phyloP scores from a whole-genome alignment of 2,329 filamentous ascomycete species.

The Trichoderma asperellum region DNA sequence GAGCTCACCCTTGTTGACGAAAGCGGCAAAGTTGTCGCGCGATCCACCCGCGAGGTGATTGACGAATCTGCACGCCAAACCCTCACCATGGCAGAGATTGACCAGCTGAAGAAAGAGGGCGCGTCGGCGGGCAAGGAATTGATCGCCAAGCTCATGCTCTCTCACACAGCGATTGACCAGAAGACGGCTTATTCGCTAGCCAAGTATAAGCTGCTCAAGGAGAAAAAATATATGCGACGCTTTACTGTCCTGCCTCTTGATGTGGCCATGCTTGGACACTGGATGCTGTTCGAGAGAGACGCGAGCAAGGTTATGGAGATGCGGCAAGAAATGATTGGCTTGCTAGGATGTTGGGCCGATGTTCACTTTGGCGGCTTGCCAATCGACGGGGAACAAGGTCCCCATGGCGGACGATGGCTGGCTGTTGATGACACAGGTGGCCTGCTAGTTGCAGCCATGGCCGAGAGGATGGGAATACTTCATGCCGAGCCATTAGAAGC shows the following conservation, averaged over 20 bases:
- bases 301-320: conserved; percentile 81
- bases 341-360: conserved; percentile 89
- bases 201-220: conserved; percentile 94
- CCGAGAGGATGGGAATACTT: conserved; percentile 85
- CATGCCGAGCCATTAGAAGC: conserved; percentile 49
- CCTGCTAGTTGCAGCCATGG: conserved; percentile 78
- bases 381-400: conserved; percentile 34
- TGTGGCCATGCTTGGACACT: conserved; percentile 73
- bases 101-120: conserved; percentile 73
- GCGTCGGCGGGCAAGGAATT: conserved; percentile 83
- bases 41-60: conserved; percentile 62
- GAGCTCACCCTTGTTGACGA: conserved; percentile 51
- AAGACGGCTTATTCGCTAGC: conserved; percentile 93
- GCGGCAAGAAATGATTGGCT: conserved; percentile 77
- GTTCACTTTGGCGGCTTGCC: conserved; percentile 64
- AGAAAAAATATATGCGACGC: conserved; percentile 86
- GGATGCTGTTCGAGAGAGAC: conserved; percentile 80
- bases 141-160: conserved; percentile 88
- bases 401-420: conserved; percentile 65
- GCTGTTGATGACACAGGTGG: conserved; percentile 88
- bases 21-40: conserved; percentile 52
- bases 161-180: conserved; percentile 86
- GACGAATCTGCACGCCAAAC: conserved; percentile 72
- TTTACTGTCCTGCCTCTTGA: conserved; percentile 88
- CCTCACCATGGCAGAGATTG: conserved; percentile 74